phyloP scores from a whole-genome alignment of 768 basidiomycete species.

The Pleurotus tuoliensis region DNA sequence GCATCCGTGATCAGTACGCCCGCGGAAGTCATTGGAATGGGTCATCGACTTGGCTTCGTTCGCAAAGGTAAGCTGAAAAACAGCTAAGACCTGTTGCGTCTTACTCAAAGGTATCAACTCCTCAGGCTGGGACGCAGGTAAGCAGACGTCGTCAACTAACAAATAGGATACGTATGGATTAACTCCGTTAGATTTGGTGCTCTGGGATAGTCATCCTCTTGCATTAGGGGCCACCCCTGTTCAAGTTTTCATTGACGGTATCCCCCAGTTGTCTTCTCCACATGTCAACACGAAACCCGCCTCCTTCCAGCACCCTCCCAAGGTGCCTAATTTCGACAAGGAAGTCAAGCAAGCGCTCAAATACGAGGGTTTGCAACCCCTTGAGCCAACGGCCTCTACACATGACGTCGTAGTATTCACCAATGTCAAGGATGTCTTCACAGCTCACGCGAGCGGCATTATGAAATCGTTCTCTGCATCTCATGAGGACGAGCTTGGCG shows the following conservation, averaged over 20 bases:
- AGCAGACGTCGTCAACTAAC: slow-evolving; percentile 9
- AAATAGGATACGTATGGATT: background rate
- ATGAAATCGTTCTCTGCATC: slow-evolving; percentile 18
- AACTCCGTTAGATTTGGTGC: slow-evolving; percentile 54
- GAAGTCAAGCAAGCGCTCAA: slow-evolving; percentile 59
- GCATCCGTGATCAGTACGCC: slow-evolving; percentile 72
- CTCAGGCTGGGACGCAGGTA: slow-evolving; percentile 74
- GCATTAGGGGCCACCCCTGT: slow-evolving; percentile 81
- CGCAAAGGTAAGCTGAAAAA: slow-evolving; percentile 40
- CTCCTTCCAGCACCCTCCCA: slow-evolving; percentile 42
- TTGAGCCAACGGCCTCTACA: slow-evolving; percentile 38
- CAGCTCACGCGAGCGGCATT: slow-evolving; percentile 22
- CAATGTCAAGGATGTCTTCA: slow-evolving; percentile 55
- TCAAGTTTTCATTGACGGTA: slow-evolving; percentile 90
- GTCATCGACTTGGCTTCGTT: slow-evolving; percentile 79
- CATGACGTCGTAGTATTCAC: slow-evolving; percentile 46
- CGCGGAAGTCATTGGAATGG: slow-evolving; percentile 71
- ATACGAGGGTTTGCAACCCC: slow-evolving; percentile 74
- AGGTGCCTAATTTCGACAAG: slow-evolving; percentile 65
- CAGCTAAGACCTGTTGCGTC: no score
- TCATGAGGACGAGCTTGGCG: slow-evolving; percentile 18
- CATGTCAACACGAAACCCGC: slow-evolving; percentile 47
- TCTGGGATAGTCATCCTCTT: slow-evolving; percentile 85
- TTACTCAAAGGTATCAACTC: no score
- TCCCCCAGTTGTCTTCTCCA: slow-evolving; percentile 60